These are phyloP conservation scores for Chlorella ohadii DNA, from an alignment of 139 green algal genomes.

Conservation along the genomic window DNA sequence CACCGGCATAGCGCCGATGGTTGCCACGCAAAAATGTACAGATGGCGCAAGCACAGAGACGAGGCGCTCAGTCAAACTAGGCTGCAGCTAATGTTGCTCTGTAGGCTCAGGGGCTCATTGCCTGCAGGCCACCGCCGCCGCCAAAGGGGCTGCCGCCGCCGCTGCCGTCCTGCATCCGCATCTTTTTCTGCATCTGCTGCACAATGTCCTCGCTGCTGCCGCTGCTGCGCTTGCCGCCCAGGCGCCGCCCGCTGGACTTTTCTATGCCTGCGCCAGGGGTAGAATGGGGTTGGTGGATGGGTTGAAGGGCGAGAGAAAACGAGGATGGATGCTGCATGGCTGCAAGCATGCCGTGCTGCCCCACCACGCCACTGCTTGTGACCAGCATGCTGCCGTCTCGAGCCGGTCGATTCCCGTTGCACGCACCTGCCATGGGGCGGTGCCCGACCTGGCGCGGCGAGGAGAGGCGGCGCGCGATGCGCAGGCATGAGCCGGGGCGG, in stretches of 20 bases:
- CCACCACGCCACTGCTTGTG: not conserved
- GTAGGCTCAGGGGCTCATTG: not conserved
- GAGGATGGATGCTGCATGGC: too few relatives aligned
- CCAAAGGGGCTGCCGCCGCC: not conserved
- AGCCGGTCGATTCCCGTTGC: too few relatives aligned
- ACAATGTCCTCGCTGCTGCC: not conserved
- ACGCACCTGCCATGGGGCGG: constrained; percentile 17
- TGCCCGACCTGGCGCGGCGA: constrained; percentile 22
- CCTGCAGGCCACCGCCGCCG: not conserved
- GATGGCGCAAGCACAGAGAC: not conserved
- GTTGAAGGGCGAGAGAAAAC: not conserved
- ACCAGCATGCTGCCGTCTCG: too few relatives aligned
- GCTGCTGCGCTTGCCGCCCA: constrained; percentile 21
- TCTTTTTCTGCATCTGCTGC: constrained; percentile 13
- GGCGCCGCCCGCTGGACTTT: constrained; percentile 1
- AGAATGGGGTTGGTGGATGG: not conserved
- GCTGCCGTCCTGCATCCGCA: not conserved
- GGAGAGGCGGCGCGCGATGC: constrained; percentile 11
- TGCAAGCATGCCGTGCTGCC: too few relatives aligned
- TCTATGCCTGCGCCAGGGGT: not conserved
- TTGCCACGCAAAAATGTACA: not conserved
- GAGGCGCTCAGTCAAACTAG: not conserved
- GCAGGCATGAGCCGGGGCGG: not conserved
- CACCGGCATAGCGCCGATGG: not conserved
- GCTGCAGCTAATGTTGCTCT: not conserved